A percentile compares a stretch with the other conserved stretches of the same genome.
These are phyloP conservation scores for Naematelia encephala DNA, from an alignment of 768 basidiomycete genomes.

Conservation along the genomic window DNA sequence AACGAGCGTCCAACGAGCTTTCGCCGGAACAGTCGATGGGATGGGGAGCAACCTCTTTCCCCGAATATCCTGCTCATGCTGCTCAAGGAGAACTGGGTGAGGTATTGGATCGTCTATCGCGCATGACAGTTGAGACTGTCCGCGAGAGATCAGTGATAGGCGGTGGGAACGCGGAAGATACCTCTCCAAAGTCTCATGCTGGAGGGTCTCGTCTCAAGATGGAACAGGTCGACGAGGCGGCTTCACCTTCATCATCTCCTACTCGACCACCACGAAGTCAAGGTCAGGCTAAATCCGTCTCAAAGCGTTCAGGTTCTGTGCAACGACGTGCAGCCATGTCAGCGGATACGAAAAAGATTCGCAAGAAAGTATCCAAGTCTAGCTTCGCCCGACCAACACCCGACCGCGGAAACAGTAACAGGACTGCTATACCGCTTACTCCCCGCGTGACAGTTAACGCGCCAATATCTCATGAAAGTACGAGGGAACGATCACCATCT, in stretches of 20 bases:
- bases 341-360: not conserved
- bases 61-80: slow-evolving; percentile 14
- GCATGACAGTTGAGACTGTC: not conserved
- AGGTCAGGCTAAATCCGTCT: slow-evolving; percentile 1
- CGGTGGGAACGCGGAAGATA: not conserved
- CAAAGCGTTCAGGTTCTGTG: not conserved
- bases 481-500: not conserved
- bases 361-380: slow-evolving; percentile 12
- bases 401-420: not conserved
- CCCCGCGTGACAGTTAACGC: slow-evolving; percentile 17
- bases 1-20: not conserved
- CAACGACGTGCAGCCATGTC: not conserved
- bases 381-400: slow-evolving; percentile 15
- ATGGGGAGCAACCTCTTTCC: slow-evolving; percentile 25
- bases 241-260: not conserved
- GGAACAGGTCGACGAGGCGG: not conserved
- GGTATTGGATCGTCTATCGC: slow-evolving; percentile 4
- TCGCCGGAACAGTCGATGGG: slow-evolving; percentile 5
- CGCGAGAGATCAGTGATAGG: not conserved
- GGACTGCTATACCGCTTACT: not conserved
- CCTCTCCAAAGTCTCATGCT: not conserved
- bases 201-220: not conserved
- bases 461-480: not conserved
- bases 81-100: slow-evolving; percentile 3
- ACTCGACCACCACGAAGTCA: not conserved